phyloP scores from a whole-genome alignment of 768 basidiomycete species.

The Neoboletus brunneissimus region DNA sequence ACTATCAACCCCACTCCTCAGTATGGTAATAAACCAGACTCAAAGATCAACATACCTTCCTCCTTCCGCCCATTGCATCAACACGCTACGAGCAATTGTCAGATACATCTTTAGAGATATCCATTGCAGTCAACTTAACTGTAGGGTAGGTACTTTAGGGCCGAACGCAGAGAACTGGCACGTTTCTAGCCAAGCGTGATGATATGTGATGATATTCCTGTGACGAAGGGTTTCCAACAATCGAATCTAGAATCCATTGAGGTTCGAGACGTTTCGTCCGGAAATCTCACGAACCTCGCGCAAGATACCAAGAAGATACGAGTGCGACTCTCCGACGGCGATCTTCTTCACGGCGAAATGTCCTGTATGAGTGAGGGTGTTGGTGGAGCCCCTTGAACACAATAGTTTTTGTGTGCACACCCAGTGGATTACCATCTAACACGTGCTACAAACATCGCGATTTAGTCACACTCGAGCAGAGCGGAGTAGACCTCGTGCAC shows the following conservation, averaged over 20 bases:
- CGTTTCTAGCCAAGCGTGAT: slow-evolving; percentile 91
- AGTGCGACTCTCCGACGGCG: slow-evolving; percentile 86
- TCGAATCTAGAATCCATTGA: slow-evolving; percentile 52
- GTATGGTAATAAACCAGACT: background rate
- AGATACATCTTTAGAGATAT: background rate
- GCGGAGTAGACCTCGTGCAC: slow-evolving; percentile 10
- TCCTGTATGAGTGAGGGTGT: slow-evolving; percentile 37
- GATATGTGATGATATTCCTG: slow-evolving; percentile 92
- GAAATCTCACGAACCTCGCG: slow-evolving; percentile 53
- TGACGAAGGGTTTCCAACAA: slow-evolving; percentile 84
- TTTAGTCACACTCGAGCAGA: slow-evolving; percentile 1
- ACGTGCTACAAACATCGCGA: slow-evolving; percentile 54
- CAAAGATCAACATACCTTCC: slow-evolving; percentile 46
- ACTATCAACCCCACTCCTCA: slow-evolving; percentile 32
- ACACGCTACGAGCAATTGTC: slow-evolving; percentile 45
- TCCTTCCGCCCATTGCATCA: slow-evolving; percentile 94
- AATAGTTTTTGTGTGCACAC: slow-evolving; percentile 33
- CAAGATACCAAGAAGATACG: slow-evolving; percentile 78
- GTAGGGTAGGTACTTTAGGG: slow-evolving; percentile 81
- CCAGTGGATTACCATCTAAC: slow-evolving; percentile 81
- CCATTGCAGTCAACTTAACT: slow-evolving; percentile 47
- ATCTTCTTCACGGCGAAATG: slow-evolving; percentile 97
- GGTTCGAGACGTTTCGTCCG: background rate
- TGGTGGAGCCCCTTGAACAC: background rate
- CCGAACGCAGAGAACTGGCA: slow-evolving; percentile 87